Evolutionary conservation across 2,329 filamentous ascomycete species (phyloP), one percentile per base, ranked within the genome.

Genomic region (Cytospora piceicola): DNA sequence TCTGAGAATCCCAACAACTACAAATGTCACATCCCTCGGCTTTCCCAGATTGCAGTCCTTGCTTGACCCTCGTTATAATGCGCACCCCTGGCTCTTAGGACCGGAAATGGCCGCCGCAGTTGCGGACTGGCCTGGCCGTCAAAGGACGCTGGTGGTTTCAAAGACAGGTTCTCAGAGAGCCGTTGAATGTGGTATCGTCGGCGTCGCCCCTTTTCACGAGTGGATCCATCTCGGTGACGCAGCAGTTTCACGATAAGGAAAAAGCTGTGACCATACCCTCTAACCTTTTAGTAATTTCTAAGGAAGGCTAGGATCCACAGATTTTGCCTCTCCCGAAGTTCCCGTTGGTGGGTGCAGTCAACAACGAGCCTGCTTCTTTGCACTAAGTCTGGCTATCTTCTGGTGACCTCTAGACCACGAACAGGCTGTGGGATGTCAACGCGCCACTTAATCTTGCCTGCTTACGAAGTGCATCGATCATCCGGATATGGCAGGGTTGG

Each of bases 191-290:
- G 58, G 56, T 57, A 55, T 56, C 36, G 39, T 34, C 27, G 27
- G 27, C 32, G 52, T 39, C 53, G 32, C 64, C 64, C 64, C 58
- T 62, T 62, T 65, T 62, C 58, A 9, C 15, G 8, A 20, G 58
- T 61, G 64, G 64, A 58, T 57, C 51, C 53, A 27, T 55, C 34
- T 24, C 15, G 14, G 42, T 46, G n/a, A 42, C 58, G 59, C 60
- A 62, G 49, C 53, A 57, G 49, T 30, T 29, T 34, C 53, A 27
- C 53, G 29, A 57, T 36, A 53, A 59, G n/a, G 30, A 63, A n/a
- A n/a, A n/a, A 66, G 64, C 64, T 63, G 36, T 66, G 64, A 53
- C 61, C 60, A 66, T 29, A 22, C 32, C 27, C 22, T 59, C 61
- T 63, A 52, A 59, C 34, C n/a, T n/a, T 63, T 63, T 63, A 46